Evolutionary conservation across 495 filamentous ascomycete species (phyloP).

Genomic region (Daldinia loculata): DNA sequence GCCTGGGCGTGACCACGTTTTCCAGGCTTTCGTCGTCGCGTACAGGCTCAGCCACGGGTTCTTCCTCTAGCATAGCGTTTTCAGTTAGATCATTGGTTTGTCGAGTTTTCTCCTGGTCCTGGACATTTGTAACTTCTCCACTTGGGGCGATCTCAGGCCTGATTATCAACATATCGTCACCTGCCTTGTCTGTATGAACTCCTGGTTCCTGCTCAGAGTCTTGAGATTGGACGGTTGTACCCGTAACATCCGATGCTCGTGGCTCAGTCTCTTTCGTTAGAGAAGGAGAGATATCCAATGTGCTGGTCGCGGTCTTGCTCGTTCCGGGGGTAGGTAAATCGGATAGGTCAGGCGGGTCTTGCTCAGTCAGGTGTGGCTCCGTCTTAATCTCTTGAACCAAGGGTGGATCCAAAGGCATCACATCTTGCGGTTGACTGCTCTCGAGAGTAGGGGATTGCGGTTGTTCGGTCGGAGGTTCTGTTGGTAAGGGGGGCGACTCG

Average conservation of each 20-base stretch:
- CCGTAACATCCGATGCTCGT: conserved; percentile 8
- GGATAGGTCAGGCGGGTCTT: conserved; percentile 5
- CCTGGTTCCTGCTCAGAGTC: conserved; percentile 16
- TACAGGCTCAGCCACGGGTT: conserved; percentile 16
- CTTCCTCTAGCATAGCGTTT: conserved; percentile 13
- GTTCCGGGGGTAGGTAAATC: conserved; percentile 1
- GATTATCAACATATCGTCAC: conserved; percentile 12
- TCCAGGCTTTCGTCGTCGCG: conserved; percentile 18
- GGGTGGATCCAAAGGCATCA: conserved; percentile 7
- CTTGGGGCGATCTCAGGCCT: conserved; percentile 7
- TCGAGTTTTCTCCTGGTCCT: conserved; percentile 11
- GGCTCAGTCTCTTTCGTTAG: conserved; percentile 7
- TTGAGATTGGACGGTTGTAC: conserved; percentile 4
- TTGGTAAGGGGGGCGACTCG: conserved; percentile 18
- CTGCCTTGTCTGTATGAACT: conserved; percentile 10
- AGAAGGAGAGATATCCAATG: conserved; percentile 2
- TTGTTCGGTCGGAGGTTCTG: conserved; percentile 8
- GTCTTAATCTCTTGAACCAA: conserved; percentile 7
- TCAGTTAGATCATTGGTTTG: conserved; percentile 11
- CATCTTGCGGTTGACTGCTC: conserved; percentile 3
- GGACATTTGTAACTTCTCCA: conserved; percentile 9
- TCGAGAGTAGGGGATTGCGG: conserved; percentile 16
- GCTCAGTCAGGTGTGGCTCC: conserved; percentile 6
- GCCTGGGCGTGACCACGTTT: conserved; percentile 26
- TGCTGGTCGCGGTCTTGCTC: not conserved